phyloP scores from a whole-genome alignment of 352 stramenopile genomes.

The Phytophthora tentaculata region DNA sequence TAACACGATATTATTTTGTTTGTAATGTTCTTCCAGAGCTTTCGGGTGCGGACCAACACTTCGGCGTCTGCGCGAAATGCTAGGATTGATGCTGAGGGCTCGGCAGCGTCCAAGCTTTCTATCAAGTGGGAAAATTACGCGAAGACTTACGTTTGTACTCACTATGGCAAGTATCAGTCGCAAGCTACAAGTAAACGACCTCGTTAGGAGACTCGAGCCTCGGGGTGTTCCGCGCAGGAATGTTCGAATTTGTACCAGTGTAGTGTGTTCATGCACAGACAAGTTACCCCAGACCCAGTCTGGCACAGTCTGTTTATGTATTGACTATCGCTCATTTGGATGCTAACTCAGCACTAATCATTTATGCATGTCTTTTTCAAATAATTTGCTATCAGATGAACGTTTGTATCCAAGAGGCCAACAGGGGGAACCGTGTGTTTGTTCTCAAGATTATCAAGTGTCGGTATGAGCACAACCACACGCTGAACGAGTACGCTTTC shows the following conservation, averaged over 20 bases:
- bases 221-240: background rate
- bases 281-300: background rate
- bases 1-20: no score
- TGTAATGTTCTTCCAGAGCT: no score
- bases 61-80: background rate
- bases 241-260: background rate
- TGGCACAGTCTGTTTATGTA: background rate
- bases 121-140: background rate
- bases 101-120: background rate
- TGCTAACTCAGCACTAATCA: no score
- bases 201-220: background rate
- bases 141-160: background rate
- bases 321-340: no score
- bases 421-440: no score
- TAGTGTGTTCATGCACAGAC: background rate
- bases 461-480: no score
- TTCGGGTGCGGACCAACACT: conserved; percentile 16
- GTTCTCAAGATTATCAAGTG: no score
- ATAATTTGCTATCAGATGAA: no score
- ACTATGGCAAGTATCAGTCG: background rate
- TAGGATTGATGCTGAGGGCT: background rate
- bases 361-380: no score
- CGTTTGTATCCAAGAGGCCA: no score
- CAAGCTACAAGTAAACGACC: background rate
- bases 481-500: no score